Percentiles rank a stretch among this genome's conserved stretches.
Evolutionary conservation across 2,329 filamentous ascomycete genomes (phyloP).

Genomic region (Chaetomium sp.): DNA sequence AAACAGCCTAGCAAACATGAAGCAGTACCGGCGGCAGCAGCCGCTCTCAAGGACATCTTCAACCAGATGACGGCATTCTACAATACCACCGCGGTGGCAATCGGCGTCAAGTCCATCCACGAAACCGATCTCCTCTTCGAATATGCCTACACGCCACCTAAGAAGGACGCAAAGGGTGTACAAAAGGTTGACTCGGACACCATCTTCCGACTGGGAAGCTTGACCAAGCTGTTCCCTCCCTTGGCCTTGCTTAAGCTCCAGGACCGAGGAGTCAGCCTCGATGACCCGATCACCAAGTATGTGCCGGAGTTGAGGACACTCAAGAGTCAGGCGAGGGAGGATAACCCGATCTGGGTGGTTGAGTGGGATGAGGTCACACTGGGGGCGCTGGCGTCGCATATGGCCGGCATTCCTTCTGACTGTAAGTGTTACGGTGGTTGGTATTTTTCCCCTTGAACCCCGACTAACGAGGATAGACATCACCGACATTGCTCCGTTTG

Average conservation of each 20-base stretch:
- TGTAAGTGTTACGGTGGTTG: slow-evolving; percentile 36
- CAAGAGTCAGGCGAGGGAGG: slow-evolving; percentile 28
- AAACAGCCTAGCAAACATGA: slow-evolving; percentile 39
- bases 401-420: slow-evolving; percentile 47
- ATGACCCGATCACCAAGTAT: slow-evolving; percentile 50
- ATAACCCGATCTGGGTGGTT: slow-evolving; percentile 41
- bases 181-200: slow-evolving; percentile 39
- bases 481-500: slow-evolving; percentile 21
- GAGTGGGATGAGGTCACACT: slow-evolving; percentile 53
- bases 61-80: slow-evolving; percentile 37
- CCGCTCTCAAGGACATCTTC: slow-evolving; percentile 35
- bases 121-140: slow-evolving; percentile 44
- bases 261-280: slow-evolving; percentile 38
- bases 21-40: slow-evolving; percentile 38
- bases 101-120: slow-evolving; percentile 48
- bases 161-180: slow-evolving; percentile 37
- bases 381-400: slow-evolving; percentile 48
- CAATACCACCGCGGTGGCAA: slow-evolving; percentile 42
- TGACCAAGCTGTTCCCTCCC: slow-evolving; percentile 42
- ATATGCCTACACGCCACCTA: slow-evolving; percentile 45
- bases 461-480: slow-evolving; percentile 18
- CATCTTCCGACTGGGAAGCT: slow-evolving; percentile 43
- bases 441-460: not conserved
- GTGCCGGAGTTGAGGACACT: slow-evolving; percentile 44
- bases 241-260: slow-evolving; percentile 40